Evolutionary conservation across 2,329 filamentous ascomycete species (phyloP), one percentile per base, ranked within the genome.

Genomic region (Fusarium cyanostomum): DNA sequence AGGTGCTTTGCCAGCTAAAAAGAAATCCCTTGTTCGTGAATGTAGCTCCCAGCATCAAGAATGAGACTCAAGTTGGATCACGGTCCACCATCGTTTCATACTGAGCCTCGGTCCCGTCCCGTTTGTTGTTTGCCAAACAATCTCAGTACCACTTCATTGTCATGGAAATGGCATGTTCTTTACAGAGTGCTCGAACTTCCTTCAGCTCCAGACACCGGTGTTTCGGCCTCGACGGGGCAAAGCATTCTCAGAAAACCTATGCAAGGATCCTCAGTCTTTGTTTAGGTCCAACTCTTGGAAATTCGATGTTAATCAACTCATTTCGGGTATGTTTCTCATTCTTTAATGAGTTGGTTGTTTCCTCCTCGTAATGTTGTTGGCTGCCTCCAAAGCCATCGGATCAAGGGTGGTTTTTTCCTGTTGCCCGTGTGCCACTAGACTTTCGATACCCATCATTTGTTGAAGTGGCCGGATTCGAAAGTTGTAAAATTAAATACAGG

Each of bases 271-370:
- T 18, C 38, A 16, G 43, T 41, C 18, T 39, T 39, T 15, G 31
- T 56, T 16, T 16, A 16, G 35, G 16, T 12, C 11, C 13, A 18
- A 39, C n/a, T 18, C 27, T 34, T 53, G 31, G 37, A 38, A 31
- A 26, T 16, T 34, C 33, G n/a, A 45, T 42, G 24, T 37, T 39
- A 53, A 42, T 21, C 30, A 27, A n/a, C 44, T 62, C 52, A 66
- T 67, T 48, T 66, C 62, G 62, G 54, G 42, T 66, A 24, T 31
- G 63, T 57, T 64, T 67, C 55, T 37, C 52, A 43, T 53, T 52
- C 46, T 43, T 35, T 35, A 48, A 37, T 41, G 24, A 15, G 15
- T 41, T 42, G 11, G 39, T 42, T 41, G 16, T 26, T 48, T 54
- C 37, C 35, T 26, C 26, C 27, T 16, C 12, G 12, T 45, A 33